These are phyloP conservation scores for Lachancea fermentati DNA, from an alignment of 805 yeast species.

Conservation along the genomic window DNA sequence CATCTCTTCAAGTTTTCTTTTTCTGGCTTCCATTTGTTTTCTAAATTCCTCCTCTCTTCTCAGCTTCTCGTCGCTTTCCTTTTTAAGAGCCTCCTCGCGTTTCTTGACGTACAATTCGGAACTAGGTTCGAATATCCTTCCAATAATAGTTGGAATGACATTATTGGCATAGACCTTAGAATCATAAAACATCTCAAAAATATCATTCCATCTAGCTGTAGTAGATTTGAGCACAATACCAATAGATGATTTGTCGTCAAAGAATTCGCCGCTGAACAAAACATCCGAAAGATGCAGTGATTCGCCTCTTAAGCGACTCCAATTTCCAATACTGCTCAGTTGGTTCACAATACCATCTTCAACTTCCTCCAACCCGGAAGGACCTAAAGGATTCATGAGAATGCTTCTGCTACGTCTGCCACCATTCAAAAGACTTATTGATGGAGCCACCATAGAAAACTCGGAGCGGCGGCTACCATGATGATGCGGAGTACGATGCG, in stretches of 20 bases:
- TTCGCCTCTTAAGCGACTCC: conserved; percentile 22
- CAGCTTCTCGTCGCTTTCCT: conserved; percentile 29
- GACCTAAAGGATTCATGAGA: conserved; percentile 30
- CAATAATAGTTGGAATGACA: conserved; percentile 39
- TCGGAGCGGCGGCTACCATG: conserved; percentile 22
- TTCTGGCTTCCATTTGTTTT: conserved; percentile 30
- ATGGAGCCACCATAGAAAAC: conserved; percentile 23
- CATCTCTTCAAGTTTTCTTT: conserved; percentile 9
- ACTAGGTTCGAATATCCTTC: conserved; percentile 46
- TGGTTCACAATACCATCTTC: conserved; percentile 29
- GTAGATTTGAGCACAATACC: conserved; percentile 42
- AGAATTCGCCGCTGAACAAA: conserved; percentile 27
- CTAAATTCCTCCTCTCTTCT: conserved; percentile 29
- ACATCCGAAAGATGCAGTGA: conserved; percentile 28
- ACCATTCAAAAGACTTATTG: conserved; percentile 25
- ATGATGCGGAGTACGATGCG: conserved; percentile 12
- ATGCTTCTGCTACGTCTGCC: conserved; percentile 27
- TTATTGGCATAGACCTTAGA: conserved; percentile 34
- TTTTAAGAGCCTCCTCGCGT: conserved; percentile 19
- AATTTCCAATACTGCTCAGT: conserved; percentile 21
- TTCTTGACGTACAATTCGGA: conserved; percentile 31
- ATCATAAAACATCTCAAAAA: conserved; percentile 46
- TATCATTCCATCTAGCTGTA: conserved; percentile 63
- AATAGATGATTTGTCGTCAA: conserved; percentile 29
- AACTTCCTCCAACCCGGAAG: conserved; percentile 31